Evolutionary conservation across 805 yeast genomes (phyloP).

Genomic region (Wickerhamomyces bovis): DNA sequence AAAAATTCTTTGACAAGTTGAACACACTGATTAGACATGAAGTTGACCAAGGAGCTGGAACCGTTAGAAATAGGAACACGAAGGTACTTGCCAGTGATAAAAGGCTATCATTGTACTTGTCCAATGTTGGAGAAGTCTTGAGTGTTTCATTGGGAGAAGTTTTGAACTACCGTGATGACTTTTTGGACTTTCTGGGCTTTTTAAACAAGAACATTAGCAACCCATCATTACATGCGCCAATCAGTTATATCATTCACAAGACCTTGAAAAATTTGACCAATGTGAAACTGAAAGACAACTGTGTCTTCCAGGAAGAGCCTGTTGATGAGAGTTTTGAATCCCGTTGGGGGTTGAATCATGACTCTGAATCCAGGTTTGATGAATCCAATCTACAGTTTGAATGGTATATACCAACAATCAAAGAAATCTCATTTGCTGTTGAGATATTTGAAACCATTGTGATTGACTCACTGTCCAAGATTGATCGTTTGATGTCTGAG

Average conservation of each 20-base stretch:
- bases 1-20: constrained; percentile 22
- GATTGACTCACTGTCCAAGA: constrained; percentile 34
- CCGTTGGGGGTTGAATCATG: constrained; percentile 75
- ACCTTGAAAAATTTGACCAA: constrained; percentile 57
- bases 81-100: constrained; percentile 77
- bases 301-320: constrained; percentile 42
- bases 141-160: constrained; percentile 58
- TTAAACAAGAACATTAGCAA: constrained; percentile 28
- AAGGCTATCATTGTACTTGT: constrained; percentile 62
- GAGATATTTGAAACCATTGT: constrained; percentile 48
- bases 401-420: constrained; percentile 69
- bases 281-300: constrained; percentile 50
- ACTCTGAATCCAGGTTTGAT: constrained; percentile 44
- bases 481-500: constrained; percentile 31
- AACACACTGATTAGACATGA: constrained; percentile 54
- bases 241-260: constrained; percentile 62
- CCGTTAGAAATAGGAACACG: constrained; percentile 50
- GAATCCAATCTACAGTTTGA: constrained; percentile 45
- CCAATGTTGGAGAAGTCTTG: constrained; percentile 62
- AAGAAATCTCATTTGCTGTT: constrained; percentile 56
- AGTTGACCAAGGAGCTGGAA: constrained; percentile 76
- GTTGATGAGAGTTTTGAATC: constrained; percentile 32
- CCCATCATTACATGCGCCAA: constrained; percentile 54
- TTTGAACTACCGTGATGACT: constrained; percentile 36
- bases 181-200: constrained; percentile 32